Conservation (phyloP, 2,329 filamentous ascomycete species). For the Endoconidiophora laricicola region DNA sequence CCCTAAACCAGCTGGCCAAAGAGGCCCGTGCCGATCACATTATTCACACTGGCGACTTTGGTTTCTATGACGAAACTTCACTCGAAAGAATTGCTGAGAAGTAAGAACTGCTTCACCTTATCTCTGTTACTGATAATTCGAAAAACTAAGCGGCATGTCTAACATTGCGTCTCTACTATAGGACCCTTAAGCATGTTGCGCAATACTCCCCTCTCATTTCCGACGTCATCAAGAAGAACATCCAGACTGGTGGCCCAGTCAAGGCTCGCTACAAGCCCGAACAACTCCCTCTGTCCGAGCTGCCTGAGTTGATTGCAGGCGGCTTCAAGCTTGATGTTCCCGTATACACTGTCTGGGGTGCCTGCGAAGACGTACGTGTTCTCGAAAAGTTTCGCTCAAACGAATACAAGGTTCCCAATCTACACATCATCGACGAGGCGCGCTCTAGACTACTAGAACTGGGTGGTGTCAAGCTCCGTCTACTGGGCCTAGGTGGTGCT, state of each 20-base stretch:
- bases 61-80: slow-evolving; percentile 94
- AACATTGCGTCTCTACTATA: slow-evolving; percentile 22
- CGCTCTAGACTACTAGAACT: slow-evolving; percentile 90
- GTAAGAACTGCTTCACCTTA: slow-evolving; percentile 34
- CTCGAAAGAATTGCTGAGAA: slow-evolving; percentile 96
- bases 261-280: slow-evolving; percentile 70
- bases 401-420: slow-evolving; percentile 93
- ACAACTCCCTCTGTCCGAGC: slow-evolving; percentile 81
- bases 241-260: slow-evolving; percentile 53
- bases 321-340: slow-evolving; percentile 85
- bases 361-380: slow-evolving; percentile 94
- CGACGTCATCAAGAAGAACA: slow-evolving; percentile 55
- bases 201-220: slow-evolving; percentile 92
- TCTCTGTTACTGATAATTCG: not conserved
- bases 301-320: slow-evolving; percentile 74
- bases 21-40: slow-evolving; percentile 93
- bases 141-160: not conserved
- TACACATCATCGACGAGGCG: slow-evolving; percentile 97
- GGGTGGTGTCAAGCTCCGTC: slow-evolving; percentile 85
- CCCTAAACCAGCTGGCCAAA: slow-evolving; percentile 89
- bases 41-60: slow-evolving; percentile 96
- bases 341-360: slow-evolving; percentile 97
- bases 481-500: slow-evolving; percentile 83
- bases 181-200: slow-evolving; percentile 92
- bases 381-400: slow-evolving; percentile 93